Percentiles rank a stretch among this genome's conserved stretches.
Evolutionary conservation across 805 yeast species (phyloP).

Genomic region (Pichia membranifaciens): DNA sequence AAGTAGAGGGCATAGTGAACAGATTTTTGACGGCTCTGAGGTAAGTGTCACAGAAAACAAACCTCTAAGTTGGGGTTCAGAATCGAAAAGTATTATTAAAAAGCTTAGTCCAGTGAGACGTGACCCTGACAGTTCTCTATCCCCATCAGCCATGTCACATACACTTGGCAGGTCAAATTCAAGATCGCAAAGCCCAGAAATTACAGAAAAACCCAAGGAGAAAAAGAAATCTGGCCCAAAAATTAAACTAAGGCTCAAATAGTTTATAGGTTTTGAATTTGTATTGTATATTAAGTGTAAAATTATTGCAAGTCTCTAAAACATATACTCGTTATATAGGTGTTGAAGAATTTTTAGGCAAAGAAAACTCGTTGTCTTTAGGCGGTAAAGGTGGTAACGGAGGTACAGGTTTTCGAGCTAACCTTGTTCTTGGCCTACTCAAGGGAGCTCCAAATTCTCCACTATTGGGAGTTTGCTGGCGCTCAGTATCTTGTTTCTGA

Average conservation of each 20-base stretch:
- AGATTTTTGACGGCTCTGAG: too few species aligned
- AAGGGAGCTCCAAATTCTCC: too few species aligned
- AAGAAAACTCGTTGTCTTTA: background rate
- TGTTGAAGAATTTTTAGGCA: too few species aligned
- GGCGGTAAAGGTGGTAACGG: constrained; percentile 2
- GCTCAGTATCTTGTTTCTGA: too few species aligned
- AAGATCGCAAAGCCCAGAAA: background rate
- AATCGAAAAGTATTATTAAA: background rate
- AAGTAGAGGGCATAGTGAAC: too few species aligned
- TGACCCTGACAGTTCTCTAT: background rate
- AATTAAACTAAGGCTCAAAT: constrained; percentile 20
- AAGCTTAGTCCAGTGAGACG: constrained; percentile 1
- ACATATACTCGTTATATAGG: too few species aligned
- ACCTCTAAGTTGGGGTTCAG: background rate
- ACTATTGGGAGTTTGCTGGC: background rate
- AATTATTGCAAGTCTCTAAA: background rate
- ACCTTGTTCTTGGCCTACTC: background rate
- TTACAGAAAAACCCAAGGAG: background rate
- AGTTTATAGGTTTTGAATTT: background rate
- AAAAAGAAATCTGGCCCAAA: constrained; percentile 12
- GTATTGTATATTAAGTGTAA: constrained; percentile 3
- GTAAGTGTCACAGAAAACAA: background rate
- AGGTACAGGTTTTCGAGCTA: background rate
- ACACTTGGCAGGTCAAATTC: constrained; percentile 1
- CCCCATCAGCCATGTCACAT: background rate